Evolutionary conservation across 106 monocot genomes (phyloP), one percentile per base, ranked within the genome.

Genomic region (Dioscorea dumetorum): DNA sequence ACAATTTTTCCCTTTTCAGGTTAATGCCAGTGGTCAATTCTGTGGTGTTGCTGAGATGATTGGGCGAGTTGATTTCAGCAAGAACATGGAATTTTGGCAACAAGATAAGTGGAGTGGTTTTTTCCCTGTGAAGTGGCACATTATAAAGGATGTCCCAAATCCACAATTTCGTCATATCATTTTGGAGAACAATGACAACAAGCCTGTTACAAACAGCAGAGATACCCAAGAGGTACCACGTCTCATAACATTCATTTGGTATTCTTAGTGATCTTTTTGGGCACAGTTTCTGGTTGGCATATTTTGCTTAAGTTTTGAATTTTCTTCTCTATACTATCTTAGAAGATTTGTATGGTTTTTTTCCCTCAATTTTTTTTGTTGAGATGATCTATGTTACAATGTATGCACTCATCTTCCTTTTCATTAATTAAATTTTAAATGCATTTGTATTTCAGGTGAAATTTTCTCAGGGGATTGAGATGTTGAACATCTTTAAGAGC

Each of bases 31-130:
- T 63, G 94, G 94, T 4, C 94, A 80, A 54, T 80, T 80, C 41
- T 80, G 80, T 48, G 80, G 80, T 41, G 75, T 80, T 9, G 80
- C 80, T 58, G 94, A 94, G 77, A 94, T 94, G 87, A 81, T 72
- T 60, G 90, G 78, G 31, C 82, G 62, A 58, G 94, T 94, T 22
- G 74, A 94, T 87, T 94, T 90, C 53, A 77, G 60, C 76, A 87
- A 83, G 72, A 90, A 64, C 67, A 78, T 78, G 78, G 72, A 78
- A 16, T 78, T 78, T 78, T 78, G 78, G 78, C 78, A 78, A 64
- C 94, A 94, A 49, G 94, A 94, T 75, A 94, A 94, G 67, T 94
- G 94, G 94, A 94, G 77, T 62, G 94, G 94, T 35, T 94, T 73
- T 34, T 94, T 94, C 68, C 85, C 90, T 13, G 90, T 94, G 18